Evolutionary conservation across 345 rosid species (phyloP).

Genomic region (Mangifera indica): DNA sequence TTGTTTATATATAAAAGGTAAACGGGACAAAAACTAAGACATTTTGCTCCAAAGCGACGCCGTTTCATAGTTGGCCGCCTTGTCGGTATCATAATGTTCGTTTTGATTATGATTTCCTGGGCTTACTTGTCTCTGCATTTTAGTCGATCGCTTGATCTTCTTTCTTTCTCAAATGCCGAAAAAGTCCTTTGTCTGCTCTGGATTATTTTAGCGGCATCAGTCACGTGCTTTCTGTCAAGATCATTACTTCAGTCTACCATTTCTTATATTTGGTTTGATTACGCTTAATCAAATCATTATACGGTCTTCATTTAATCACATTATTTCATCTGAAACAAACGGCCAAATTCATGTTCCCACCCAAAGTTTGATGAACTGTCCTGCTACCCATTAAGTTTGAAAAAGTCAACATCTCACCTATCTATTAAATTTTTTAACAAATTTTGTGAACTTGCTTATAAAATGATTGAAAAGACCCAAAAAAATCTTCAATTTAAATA

Average conservation of each 20-base stretch:
- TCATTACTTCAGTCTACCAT: neutral
- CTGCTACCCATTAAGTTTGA: too few species aligned
- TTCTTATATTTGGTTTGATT: too few species aligned
- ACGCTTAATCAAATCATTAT: neutral
- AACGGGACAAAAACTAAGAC: slow-evolving; percentile 13
- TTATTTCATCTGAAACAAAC: neutral
- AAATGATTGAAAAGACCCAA: too few species aligned
- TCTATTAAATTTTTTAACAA: too few species aligned
- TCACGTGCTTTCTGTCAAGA: slow-evolving; percentile 19
- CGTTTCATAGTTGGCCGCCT: slow-evolving; percentile 13
- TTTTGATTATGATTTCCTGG: neutral
- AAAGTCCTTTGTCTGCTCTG: slow-evolving; percentile 17
- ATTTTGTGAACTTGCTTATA: too few species aligned
- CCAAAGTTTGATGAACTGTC: too few species aligned
- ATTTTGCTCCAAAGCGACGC: slow-evolving; percentile 10
- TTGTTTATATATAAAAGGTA: slow-evolving; percentile 11
- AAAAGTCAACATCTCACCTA: too few species aligned
- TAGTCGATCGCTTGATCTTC: slow-evolving; percentile 9
- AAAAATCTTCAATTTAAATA: too few species aligned
- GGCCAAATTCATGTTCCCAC: too few species aligned
- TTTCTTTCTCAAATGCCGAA: neutral
- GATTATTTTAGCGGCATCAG: neutral
- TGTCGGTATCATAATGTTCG: slow-evolving; percentile 8
- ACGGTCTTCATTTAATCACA: slow-evolving; percentile 2
- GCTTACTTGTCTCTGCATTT: neutral